These are phyloP conservation scores for Pythium aquatile DNA, from an alignment of 352 stramenopile species.

Conservation along the genomic window DNA sequence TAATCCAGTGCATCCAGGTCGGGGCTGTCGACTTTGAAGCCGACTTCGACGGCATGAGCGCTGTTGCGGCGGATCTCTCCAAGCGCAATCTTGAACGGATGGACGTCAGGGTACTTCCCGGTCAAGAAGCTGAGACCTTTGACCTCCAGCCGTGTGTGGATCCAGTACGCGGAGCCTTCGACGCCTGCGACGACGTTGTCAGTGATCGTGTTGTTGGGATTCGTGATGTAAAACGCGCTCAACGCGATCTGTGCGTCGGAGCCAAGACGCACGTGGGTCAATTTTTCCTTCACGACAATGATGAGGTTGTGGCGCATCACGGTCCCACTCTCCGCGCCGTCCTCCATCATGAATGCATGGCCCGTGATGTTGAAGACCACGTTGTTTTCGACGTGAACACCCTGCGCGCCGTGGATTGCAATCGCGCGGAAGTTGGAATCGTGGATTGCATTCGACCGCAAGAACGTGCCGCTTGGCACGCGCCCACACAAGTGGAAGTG, in stretches of 20 bases:
- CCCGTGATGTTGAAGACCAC: slow-evolving; percentile 48
- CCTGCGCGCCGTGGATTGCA: slow-evolving; percentile 48
- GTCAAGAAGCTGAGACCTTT: slow-evolving; percentile 32
- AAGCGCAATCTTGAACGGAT: slow-evolving; percentile 31
- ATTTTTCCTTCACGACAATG: slow-evolving; percentile 37
- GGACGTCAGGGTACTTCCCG: slow-evolving; percentile 28
- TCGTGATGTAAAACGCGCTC: slow-evolving; percentile 50
- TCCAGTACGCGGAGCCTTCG: slow-evolving; percentile 48
- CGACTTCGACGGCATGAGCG: slow-evolving; percentile 29
- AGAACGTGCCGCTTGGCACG: slow-evolving; percentile 30
- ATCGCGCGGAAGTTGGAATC: slow-evolving; percentile 42
- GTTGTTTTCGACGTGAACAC: slow-evolving; percentile 40
- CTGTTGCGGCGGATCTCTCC: slow-evolving; percentile 29
- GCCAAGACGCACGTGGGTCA: slow-evolving; percentile 23
- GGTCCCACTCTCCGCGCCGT: slow-evolving; percentile 60
- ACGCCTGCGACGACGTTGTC: slow-evolving; percentile 42
- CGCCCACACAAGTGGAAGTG: slow-evolving; percentile 43
- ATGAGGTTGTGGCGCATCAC: slow-evolving; percentile 51
- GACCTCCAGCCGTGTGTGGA: slow-evolving; percentile 36
- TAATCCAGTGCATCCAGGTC: slow-evolving; percentile 31
- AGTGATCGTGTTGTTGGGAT: slow-evolving; percentile 47
- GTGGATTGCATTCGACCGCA: slow-evolving; percentile 42
- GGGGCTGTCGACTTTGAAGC: slow-evolving; percentile 35
- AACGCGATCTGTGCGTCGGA: slow-evolving; percentile 28
- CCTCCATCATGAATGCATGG: slow-evolving; percentile 56